Conservation (phyloP, 768 basidiomycete species). For the Lentinula aciculospora region DNA sequence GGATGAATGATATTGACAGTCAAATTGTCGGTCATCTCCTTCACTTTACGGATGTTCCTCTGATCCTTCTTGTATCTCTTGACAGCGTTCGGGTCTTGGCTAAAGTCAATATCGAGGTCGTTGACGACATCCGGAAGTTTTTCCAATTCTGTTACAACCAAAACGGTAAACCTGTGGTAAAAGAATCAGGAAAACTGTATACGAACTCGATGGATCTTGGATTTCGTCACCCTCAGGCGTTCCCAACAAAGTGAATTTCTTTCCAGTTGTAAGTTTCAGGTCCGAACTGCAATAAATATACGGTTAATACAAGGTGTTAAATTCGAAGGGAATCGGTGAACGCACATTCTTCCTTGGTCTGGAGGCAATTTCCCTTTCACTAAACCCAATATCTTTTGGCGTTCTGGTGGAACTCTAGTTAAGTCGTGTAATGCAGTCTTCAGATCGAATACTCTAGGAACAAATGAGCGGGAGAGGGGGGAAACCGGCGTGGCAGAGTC, state of each 20-base stretch:
- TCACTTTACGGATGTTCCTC: conserved; percentile 77
- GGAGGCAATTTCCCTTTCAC: conserved; percentile 78
- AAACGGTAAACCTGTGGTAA: neutral
- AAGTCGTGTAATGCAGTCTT: conserved; percentile 60
- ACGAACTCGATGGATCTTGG: conserved; percentile 67
- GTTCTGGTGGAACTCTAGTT: conserved; percentile 76
- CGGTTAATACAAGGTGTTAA: conserved; percentile 3
- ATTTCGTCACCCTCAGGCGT: conserved; percentile 84
- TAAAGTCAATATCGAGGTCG: conserved; percentile 80
- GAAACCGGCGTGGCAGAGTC: neutral
- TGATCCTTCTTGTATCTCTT: conserved; percentile 68
- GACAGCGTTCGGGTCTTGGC: conserved; percentile 50
- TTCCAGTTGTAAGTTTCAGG: conserved; percentile 49
- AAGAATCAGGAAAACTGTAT: neutral
- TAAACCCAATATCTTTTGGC: conserved; percentile 85
- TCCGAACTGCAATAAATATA: conserved; percentile 40
- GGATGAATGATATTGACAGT: conserved; percentile 71
- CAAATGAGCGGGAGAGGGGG: conserved; percentile 7
- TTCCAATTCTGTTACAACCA: conserved; percentile 43
- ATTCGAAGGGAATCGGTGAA: conserved; percentile 8
- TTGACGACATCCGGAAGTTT: conserved; percentile 68
- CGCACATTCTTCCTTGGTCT: conserved; percentile 65
- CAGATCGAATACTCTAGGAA: conserved; percentile 70
- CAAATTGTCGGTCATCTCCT: conserved; percentile 62
- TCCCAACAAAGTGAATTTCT: conserved; percentile 82